Base-by-base conservation (phyloP, 768 basidiomycete genomes). In the Myochromella boudieri region DNA sequence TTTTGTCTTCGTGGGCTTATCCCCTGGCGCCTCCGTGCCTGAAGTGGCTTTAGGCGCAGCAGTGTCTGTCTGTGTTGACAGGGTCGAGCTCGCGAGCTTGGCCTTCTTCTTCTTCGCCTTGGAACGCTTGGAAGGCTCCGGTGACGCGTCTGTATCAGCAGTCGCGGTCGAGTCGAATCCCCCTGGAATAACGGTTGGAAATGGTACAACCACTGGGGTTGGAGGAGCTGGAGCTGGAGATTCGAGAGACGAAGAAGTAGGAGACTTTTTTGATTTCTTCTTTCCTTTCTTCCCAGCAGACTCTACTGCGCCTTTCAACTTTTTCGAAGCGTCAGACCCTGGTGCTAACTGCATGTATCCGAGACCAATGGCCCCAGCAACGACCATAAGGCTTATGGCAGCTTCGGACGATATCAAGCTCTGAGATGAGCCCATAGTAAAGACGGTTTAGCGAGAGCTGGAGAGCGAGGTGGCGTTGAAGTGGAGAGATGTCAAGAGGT, bases 351-450 rank as follows among this genome's bases (percentile, higher is more conserved):
- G 65, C 40, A 55, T 56, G 53, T 75, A 74, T 21, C 72, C 71
- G 17, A 72, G 54, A 3, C 68, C 71, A 36, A 76, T 59, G 14
- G 70, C 69, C 42, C 72, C 71, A 34, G 66, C 67, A 32, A 76
- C 61, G 36, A 73, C 65, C 24, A 64, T 61, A 21, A 62, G 60
- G 11, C 74, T 67, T 33, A 74, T 22, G 22, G 68, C 62, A 32
- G 62, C 50, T 53, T 78, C 71, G 17, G 71, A 44, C 15, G 72
- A 60, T 10, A 78, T 41, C 29, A 64, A 60, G 50, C 78, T 80
- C 47, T 74, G 70, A 42, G 72, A 55, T 17, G 72, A 68, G 36
- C 78, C 77, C 78, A 78, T 78, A 11, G 37, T 48, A 18, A 33
- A 17, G 15, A 33, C n/a, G n/a, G n/a, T n/a, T n/a, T n/a, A n/a